Percentiles rank a stretch among this genome's conserved stretches.
These are phyloP conservation scores for Ophiostoma populinum DNA, from an alignment of 2,329 filamentous ascomycete genomes.

Conservation along the genomic window DNA sequence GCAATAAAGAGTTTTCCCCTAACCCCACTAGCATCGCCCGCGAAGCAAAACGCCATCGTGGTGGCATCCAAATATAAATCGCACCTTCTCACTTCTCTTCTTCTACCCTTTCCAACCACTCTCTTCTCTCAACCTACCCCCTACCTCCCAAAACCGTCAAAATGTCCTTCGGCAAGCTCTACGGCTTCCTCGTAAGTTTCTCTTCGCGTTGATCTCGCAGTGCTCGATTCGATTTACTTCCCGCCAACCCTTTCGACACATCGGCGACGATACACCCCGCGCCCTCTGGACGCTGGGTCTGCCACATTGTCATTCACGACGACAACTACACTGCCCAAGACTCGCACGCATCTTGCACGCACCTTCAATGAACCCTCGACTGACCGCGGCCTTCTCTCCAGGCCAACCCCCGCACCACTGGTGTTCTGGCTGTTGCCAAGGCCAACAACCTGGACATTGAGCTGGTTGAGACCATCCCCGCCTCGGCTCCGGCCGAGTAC, in stretches of 20 bases:
- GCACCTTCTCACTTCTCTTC: conserved; percentile 1
- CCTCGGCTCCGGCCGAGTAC: conserved; percentile 58
- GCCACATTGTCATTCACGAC: too few relatives aligned
- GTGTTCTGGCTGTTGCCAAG: conserved; percentile 87
- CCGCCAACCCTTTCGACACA: not conserved
- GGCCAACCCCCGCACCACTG: conserved; percentile 79
- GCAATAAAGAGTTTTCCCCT: conserved; percentile 4
- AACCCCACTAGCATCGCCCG: conserved; percentile 8
- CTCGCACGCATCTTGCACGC: too few relatives aligned
- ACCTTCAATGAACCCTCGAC: too few relatives aligned
- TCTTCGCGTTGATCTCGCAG: conserved; percentile 3
- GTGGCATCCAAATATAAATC: too few relatives aligned
- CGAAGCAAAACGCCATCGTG: too few relatives aligned
- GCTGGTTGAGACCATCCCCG: conserved; percentile 53
- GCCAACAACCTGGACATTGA: conserved; percentile 90
- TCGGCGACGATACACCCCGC: too few relatives aligned
- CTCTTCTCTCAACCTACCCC: conserved; percentile 12
- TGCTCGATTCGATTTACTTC: conserved; percentile 2
- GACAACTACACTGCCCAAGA: too few relatives aligned
- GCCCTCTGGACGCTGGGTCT: too few relatives aligned
- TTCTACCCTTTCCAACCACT: conserved; percentile 10
- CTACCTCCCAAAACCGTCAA: conserved; percentile 30
- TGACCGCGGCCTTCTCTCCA: conserved; percentile 23
- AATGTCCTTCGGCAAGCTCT: conserved; percentile 97
- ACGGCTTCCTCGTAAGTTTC: conserved; percentile 56